A percentile compares a stretch with the other conserved stretches of the same genome.
These are phyloP conservation scores for Backusella luteola DNA, from an alignment of 192 early-diverging fungal species.

Conservation along the genomic window DNA sequence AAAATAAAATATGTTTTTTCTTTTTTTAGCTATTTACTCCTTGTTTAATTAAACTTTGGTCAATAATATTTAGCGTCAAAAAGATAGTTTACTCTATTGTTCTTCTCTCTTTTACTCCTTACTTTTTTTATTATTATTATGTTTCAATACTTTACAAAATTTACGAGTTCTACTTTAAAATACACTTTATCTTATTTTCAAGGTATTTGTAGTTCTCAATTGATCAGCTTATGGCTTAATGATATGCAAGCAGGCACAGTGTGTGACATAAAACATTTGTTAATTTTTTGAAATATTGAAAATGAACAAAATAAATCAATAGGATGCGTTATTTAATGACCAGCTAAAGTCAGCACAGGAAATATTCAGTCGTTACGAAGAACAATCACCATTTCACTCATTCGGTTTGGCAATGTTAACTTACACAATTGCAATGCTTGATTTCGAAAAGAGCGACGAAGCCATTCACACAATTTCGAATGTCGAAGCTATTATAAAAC, in stretches of 20 bases:
- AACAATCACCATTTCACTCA: conserved; percentile 36
- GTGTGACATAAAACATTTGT: not conserved
- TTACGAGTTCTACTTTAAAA: conserved; percentile 1
- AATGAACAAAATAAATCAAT: not conserved
- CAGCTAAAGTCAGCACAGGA: conserved; percentile 26
- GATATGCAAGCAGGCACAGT: conserved; percentile 8
- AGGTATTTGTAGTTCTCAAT: not conserved
- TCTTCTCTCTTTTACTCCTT: not conserved
- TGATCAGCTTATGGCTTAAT: not conserved
- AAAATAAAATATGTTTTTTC: not conserved
- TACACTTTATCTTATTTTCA: conserved; percentile 3
- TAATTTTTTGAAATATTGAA: not conserved
- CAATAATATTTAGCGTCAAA: not conserved
- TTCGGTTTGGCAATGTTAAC: conserved; percentile 34
- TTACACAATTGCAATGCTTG: conserved; percentile 35
- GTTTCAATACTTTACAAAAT: conserved; percentile 8
- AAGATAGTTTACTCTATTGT: not conserved
- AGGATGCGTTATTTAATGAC: conserved; percentile 39
- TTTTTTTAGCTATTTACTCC: not conserved
- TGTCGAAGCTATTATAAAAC: conserved; percentile 20
- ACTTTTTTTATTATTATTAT: not conserved
- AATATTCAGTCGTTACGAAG: conserved; percentile 20
- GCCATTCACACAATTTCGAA: conserved; percentile 20
- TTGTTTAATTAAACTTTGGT: not conserved
- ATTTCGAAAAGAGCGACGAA: conserved; percentile 15